Evolutionary conservation across 2,329 filamentous ascomycete genomes (phyloP), one percentile per base, ranked within the genome.

Genomic region (Beauveria sp.): DNA sequence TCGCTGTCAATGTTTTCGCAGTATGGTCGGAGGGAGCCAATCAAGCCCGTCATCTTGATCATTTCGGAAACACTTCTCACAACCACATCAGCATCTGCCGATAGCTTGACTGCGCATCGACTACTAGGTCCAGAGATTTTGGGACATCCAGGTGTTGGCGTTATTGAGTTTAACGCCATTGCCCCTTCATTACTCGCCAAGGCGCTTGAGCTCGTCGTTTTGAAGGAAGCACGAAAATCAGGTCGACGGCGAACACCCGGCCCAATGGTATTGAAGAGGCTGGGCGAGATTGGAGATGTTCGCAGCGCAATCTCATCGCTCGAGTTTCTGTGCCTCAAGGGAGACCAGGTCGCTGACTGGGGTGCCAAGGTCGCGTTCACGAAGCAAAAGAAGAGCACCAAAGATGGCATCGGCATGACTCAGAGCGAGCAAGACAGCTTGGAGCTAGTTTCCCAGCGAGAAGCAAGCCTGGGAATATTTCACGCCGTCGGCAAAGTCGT

Each of bases 401-500:
- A 83, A 66, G 83, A 84, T 51, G 74, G 75, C 22, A 78, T 85
- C 9, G 75, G 77, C 3, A 74, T 96, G 62, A 96, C 92, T 0
- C 83, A 83, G 64, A 87, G 88, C 69, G 95, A 98, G 72, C 80
- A 84, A 63, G 88, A 96, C 65, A 93, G 87, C 5, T 75, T 98
- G 10, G 86, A 91, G 69, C 78, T 95, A 63, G 84, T 98, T 24
- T 91, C 90, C 1, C 91, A 93, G 69, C 85, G 95, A 61, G 95
- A 98, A 75, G 88, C 90, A 18, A 96, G 88, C 65, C 79, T 99
- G 3, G 95, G 93, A 1, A 91, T 99, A 56, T 99, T 99, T 70
- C 95, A 99, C 72, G 92, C 95, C 0, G 90, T 98, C 14, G 95
- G 93, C 3, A 97, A 95, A 71, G 90, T 99, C 2, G 88, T 98